A percentile compares a stretch with the other conserved stretches of the same genome.
Evolutionary conservation across 2,329 filamentous ascomycete genomes (phyloP).

Genomic region (Penicillium sp.): DNA sequence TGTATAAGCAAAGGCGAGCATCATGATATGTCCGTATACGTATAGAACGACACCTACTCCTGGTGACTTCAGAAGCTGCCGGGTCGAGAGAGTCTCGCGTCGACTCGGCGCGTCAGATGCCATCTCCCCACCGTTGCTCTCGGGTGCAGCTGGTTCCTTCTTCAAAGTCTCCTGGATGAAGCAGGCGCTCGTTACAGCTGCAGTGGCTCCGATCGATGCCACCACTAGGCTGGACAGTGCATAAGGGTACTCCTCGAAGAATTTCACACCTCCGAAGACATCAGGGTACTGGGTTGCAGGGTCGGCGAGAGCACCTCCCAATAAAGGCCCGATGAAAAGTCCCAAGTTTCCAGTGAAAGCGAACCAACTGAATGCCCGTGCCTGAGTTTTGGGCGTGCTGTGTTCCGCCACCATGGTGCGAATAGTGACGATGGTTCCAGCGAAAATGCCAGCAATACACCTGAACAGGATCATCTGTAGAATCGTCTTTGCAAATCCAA

Average conservation of each 20-base stretch:
- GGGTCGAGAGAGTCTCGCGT: constrained; percentile 24
- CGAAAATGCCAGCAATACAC: constrained; percentile 72
- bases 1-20: constrained; percentile 67
- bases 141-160: constrained; percentile 47
- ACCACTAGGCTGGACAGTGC: constrained; percentile 65
- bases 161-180: constrained; percentile 58
- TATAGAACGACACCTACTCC: constrained; percentile 69
- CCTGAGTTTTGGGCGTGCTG: constrained; percentile 70
- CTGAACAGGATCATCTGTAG: constrained; percentile 75
- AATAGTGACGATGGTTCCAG: constrained; percentile 73
- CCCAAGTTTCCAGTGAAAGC: constrained; percentile 75
- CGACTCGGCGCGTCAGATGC: constrained; percentile 5
- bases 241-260: constrained; percentile 69
- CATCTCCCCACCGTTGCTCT: constrained; percentile 3
- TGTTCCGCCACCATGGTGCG: constrained; percentile 77
- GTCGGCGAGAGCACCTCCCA: constrained; percentile 68
- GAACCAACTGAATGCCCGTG: constrained; percentile 74
- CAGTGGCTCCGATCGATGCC: constrained; percentile 57
- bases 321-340: constrained; percentile 70
- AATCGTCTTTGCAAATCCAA: constrained; percentile 69
- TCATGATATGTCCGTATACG: constrained; percentile 67
- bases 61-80: constrained; percentile 62
- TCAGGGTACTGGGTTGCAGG: constrained; percentile 66
- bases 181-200: constrained; percentile 53
- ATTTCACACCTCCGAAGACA: constrained; percentile 58